A percentile compares a stretch with the other conserved stretches of the same genome.
These are phyloP conservation scores for Geotrichum citri-aurantii DNA, from an alignment of 1,139 yeast species.

Conservation along the genomic window DNA sequence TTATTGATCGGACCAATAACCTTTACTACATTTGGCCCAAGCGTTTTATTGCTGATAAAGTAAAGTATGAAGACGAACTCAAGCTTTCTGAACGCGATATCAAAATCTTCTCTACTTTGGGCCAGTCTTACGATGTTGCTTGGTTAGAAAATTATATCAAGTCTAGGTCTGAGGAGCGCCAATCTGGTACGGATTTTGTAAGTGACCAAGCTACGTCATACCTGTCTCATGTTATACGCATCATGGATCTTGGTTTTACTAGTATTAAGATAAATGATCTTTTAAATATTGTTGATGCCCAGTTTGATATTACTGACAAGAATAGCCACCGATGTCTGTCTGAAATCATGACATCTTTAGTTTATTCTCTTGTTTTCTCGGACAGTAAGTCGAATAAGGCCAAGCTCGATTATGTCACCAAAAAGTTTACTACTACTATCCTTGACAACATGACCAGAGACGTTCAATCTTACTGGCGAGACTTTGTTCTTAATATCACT, in stretches of 20 bases:
- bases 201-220: conserved; percentile 29
- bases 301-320: conserved; percentile 31
- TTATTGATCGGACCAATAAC: conserved; percentile 43
- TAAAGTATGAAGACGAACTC: conserved; percentile 31
- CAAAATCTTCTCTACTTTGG: conserved; percentile 43
- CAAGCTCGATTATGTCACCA: conserved; percentile 45
- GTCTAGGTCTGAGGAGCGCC: conserved; percentile 39
- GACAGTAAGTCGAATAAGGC: conserved; percentile 21
- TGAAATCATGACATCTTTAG: conserved; percentile 36
- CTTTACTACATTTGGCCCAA: conserved; percentile 86
- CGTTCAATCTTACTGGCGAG: conserved; percentile 68
- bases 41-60: conserved; percentile 45
- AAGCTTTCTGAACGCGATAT: conserved; percentile 40
- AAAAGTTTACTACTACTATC: conserved; percentile 48
- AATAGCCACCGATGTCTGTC: conserved; percentile 39
- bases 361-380: conserved; percentile 26
- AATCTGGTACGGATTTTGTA: conserved; percentile 34
- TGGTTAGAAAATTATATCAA: conserved; percentile 56
- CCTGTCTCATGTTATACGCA: conserved; percentile 25
- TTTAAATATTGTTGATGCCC: conserved; percentile 19
- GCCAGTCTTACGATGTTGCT: conserved; percentile 44
- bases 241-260: conserved; percentile 26
- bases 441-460: conserved; percentile 69
- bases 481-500: conserved; percentile 60
- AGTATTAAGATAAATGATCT: conserved; percentile 25